Percentiles rank a stretch among this genome's conserved stretches.
phyloP scores from a whole-genome alignment of 495 filamentous ascomycete genomes.

The Parathielavia appendiculata region DNA sequence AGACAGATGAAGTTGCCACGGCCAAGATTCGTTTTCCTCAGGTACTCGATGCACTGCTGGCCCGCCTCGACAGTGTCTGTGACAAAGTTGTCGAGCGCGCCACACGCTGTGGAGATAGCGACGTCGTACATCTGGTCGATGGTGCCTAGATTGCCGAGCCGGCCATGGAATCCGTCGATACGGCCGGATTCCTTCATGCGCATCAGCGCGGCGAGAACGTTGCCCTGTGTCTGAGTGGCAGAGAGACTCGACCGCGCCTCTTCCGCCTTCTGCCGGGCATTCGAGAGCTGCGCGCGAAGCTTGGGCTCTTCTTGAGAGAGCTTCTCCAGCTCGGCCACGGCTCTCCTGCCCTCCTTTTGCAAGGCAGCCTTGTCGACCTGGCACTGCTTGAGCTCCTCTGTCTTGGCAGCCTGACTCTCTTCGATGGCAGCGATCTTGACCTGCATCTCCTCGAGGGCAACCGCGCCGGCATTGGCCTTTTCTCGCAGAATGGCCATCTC shows the following conservation, averaged over 20 bases:
- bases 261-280: slow-evolving; percentile 85
- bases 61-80: slow-evolving; percentile 92
- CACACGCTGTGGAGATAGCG: slow-evolving; percentile 93
- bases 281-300: slow-evolving; percentile 73
- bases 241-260: slow-evolving; percentile 87
- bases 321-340: slow-evolving; percentile 66
- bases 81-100: slow-evolving; percentile 86
- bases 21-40: slow-evolving; percentile 96
- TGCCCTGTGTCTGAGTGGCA: slow-evolving; percentile 84
- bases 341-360: slow-evolving; percentile 65
- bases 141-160: slow-evolving; percentile 90
- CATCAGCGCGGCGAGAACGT: slow-evolving; percentile 86
- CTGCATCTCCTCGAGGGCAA: slow-evolving; percentile 78
- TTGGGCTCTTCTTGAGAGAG: slow-evolving; percentile 72
- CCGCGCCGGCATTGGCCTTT: slow-evolving; percentile 76
- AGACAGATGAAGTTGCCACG: slow-evolving; percentile 95
- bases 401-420: slow-evolving; percentile 62
- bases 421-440: slow-evolving; percentile 69
- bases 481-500: slow-evolving; percentile 89
- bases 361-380: slow-evolving; percentile 64
- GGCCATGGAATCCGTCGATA: slow-evolving; percentile 93
- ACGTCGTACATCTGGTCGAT: slow-evolving; percentile 94
- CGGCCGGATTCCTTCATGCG: slow-evolving; percentile 91
- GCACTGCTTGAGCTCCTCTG: slow-evolving; percentile 68
- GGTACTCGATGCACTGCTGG: slow-evolving; percentile 95